phyloP scores from a whole-genome alignment of 2,329 filamentous ascomycete species.

The Pyrenophora seminiperda region DNA sequence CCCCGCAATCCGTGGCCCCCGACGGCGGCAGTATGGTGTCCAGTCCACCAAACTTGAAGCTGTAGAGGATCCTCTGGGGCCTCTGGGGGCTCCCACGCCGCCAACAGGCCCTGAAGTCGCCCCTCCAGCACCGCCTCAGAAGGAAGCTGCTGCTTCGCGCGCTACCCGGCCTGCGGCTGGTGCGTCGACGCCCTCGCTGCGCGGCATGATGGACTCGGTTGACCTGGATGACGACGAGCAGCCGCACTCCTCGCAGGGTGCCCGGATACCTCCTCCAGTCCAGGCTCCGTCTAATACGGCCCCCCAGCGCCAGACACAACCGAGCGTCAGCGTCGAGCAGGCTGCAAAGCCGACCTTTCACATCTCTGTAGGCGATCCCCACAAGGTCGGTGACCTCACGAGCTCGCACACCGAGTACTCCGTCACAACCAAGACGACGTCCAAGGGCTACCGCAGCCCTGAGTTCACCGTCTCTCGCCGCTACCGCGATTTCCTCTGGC shows the following conservation, averaged over 20 bases:
- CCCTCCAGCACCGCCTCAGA: slow-evolving; percentile 69
- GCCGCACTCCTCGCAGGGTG: slow-evolving; percentile 53
- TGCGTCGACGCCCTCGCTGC: slow-evolving; percentile 56
- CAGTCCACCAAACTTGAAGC: slow-evolving; percentile 80
- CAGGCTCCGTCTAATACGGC: slow-evolving; percentile 57
- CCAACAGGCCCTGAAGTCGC: slow-evolving; percentile 60
- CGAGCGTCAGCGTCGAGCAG: slow-evolving; percentile 89
- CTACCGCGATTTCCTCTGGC: slow-evolving; percentile 96
- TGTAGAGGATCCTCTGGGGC: slow-evolving; percentile 76
- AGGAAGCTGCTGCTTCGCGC: slow-evolving; percentile 61
- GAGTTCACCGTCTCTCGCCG: slow-evolving; percentile 93
- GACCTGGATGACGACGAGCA: slow-evolving; percentile 69
- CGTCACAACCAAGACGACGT: slow-evolving; percentile 93
- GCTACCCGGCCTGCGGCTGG: slow-evolving; percentile 59
- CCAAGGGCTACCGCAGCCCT: slow-evolving; percentile 89
- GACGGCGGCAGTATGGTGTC: slow-evolving; percentile 67
- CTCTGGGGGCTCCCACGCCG: slow-evolving; percentile 70
- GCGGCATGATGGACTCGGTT: slow-evolving; percentile 66
- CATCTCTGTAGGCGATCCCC: slow-evolving; percentile 92
- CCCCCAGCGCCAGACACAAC: slow-evolving; percentile 62
- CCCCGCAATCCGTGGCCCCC: slow-evolving; percentile 56
- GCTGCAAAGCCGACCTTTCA: slow-evolving; percentile 90
- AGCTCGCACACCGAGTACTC: slow-evolving; percentile 98
- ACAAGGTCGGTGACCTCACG: slow-evolving; percentile 96
- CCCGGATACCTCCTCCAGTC: slow-evolving; percentile 69